Evolutionary conservation across 129 eudicot species (phyloP).

Genomic region (Daucus carota): DH1_v3.0 NC_030384.2:43638501-43639000

Average conservation of each 20-base stretch:
- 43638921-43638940: slow-evolving; percentile 57
- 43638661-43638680: slow-evolving; percentile 85
- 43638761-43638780: slow-evolving; percentile 66
- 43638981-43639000: slow-evolving; percentile 72
- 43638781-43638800: slow-evolving; percentile 81
- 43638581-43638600: slow-evolving; percentile 97
- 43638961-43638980: slow-evolving; percentile 92
- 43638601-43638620: slow-evolving; percentile 85
- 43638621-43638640: slow-evolving; percentile 90
- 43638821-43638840: slow-evolving; percentile 1
- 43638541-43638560: slow-evolving; percentile 23
- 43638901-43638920: slow-evolving; percentile 31
- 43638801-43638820: slow-evolving; percentile 53
- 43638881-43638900: background rate
- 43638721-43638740: slow-evolving; percentile 86
- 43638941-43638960: slow-evolving; percentile 70
- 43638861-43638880: background rate
- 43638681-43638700: slow-evolving; percentile 37
- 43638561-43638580: slow-evolving; percentile 50
- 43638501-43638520: background rate
- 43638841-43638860: background rate
- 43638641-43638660: slow-evolving; percentile 64
- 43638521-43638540: background rate
- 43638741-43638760: slow-evolving; percentile 79
- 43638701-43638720: slow-evolving; percentile 51